These are phyloP conservation scores for Eucalyptus curtisii DNA, from an alignment of 345 rosid genomes.

Conservation along the genomic window DNA sequence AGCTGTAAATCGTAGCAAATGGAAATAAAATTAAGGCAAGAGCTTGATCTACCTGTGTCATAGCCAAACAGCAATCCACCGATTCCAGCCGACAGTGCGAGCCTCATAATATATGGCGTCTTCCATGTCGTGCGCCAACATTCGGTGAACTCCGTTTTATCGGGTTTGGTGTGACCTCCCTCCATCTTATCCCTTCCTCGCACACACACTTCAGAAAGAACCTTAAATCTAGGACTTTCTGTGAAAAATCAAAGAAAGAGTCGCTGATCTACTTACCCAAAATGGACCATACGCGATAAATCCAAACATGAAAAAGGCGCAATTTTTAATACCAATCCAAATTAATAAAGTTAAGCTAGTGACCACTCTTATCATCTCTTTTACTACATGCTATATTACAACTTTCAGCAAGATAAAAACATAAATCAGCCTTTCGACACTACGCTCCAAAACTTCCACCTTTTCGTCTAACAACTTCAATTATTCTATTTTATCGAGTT, in stretches of 20 bases:
- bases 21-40: background rate
- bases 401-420: background rate
- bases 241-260: background rate
- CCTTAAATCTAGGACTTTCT: background rate
- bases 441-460: background rate
- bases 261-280: background rate
- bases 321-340: background rate
- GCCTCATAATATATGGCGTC: constrained; percentile 77
- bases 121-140: constrained; percentile 64
- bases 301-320: background rate
- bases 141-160: constrained; percentile 61
- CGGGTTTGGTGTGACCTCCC: constrained; percentile 43
- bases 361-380: background rate
- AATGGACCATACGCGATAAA: background rate
- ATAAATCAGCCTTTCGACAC: background rate
- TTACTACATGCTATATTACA: background rate
- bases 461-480: background rate
- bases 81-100: constrained; percentile 82
- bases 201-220: background rate
- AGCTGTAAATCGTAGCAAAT: background rate
- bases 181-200: constrained; percentile 9
- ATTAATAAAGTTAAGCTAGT: background rate
- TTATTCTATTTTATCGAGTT: background rate
- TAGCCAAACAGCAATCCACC: constrained; percentile 96
- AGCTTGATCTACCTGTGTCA: constrained; percentile 50